Evolutionary conservation across 164 flowering plant species (phyloP), one percentile per base, ranked within the genome.

Genomic region (Saururus chinensis): DNA sequence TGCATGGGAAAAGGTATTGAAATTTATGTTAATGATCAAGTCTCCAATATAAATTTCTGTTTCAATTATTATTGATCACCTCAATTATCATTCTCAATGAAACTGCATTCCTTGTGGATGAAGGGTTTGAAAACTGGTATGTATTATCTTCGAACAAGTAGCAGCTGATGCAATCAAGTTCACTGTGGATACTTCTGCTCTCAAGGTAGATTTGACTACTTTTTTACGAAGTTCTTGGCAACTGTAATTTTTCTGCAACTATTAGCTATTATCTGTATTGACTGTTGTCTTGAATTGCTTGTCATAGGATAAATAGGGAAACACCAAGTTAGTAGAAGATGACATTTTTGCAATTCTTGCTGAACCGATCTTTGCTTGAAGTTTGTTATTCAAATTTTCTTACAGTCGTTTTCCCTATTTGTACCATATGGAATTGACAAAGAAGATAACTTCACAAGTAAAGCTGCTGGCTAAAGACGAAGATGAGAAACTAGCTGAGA

Each of bases 111-210:
- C 7, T 10, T 35, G 25, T 41, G 17, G 16, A 9, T 65, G 52
- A 42, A 75, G 79, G 79, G 79, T 65, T 42, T 76, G 61, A 76
- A 76, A 75, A 91, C 99, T 10, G 97, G 99, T 21, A 91, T 95
- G 99, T 95, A 95, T 58, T 88, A 91, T 77, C 75, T 95, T 9
- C 71, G 99, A 60, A 76, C 99, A 5, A 88, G 88, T 96, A 61
- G 99, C 99, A 48, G 97, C 97, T 40, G 95, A 90, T 83, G 97
- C 99, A 24, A 95, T 95, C 68, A 88, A 91, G 72, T 91, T 95
- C 71, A 95, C 99, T 13, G 99, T 95, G 23, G 97, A 95, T 60
- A 80, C 89, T 19, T 72, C 92, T 14, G 30, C 76, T 63, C 72
- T 86, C 16, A 82, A 87, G 64, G 98, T 86, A 68, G 30, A 4